Conservation (phyloP, 768 basidiomycete genomes). For the Obba rivulosa region DNA sequence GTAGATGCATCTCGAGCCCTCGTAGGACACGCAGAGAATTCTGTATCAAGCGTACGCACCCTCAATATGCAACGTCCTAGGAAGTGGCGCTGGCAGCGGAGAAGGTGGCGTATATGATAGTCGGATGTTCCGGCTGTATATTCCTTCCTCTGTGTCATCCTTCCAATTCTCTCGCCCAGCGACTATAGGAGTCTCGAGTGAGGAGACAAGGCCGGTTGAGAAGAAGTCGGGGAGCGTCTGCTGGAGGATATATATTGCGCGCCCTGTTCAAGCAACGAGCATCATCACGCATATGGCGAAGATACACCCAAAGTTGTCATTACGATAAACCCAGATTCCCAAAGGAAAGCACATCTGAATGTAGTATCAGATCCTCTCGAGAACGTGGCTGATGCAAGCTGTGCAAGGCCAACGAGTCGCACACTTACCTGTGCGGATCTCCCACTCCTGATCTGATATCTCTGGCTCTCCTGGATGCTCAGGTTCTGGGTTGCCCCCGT, state of each 20-base stretch:
- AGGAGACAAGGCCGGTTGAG: conserved; percentile 54
- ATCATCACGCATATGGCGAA: neutral
- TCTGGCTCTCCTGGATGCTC: conserved; percentile 8
- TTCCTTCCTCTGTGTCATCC: conserved; percentile 30
- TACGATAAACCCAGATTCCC: neutral
- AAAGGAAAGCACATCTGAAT: conserved; percentile 1
- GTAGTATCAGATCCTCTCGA: conserved; percentile 28
- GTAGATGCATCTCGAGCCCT: neutral
- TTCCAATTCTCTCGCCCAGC: conserved; percentile 24
- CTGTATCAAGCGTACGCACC: conserved; percentile 35
- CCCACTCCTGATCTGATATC: conserved; percentile 72
- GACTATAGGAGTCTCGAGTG: conserved; percentile 37
- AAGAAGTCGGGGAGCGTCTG: conserved; percentile 74
- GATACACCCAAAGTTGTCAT: neutral
- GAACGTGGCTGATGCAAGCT: too few species aligned
- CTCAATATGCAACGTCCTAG: conserved; percentile 63
- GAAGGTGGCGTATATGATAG: conserved; percentile 67
- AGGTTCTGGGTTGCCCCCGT: neutral
- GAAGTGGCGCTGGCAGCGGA: conserved; percentile 62
- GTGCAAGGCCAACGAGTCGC: too few species aligned
- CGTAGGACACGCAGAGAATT: neutral
- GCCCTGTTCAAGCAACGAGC: conserved; percentile 37
- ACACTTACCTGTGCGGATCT: conserved; percentile 62
- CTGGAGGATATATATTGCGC: conserved; percentile 63
- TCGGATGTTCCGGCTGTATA: conserved; percentile 61